phyloP scores from a whole-genome alignment of 495 filamentous ascomycete species.

The Aspergillus baeticus region DNA sequence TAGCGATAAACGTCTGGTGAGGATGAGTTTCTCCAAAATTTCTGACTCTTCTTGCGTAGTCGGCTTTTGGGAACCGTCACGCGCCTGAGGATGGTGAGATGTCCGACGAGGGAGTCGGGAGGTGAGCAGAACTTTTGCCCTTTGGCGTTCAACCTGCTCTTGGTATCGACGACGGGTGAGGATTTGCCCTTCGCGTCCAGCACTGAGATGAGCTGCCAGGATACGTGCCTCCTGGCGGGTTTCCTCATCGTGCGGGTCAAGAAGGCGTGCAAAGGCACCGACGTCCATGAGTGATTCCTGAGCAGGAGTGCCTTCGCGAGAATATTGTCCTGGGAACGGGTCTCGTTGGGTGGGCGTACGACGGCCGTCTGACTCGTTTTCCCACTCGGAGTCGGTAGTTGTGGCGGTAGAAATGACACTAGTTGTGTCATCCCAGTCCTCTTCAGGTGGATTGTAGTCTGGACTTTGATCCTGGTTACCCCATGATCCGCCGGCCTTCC shows the following conservation, averaged over 20 bases:
- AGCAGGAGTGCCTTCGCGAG: slow-evolving; percentile 58
- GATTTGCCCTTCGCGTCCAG: slow-evolving; percentile 51
- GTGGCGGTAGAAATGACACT: slow-evolving; percentile 70
- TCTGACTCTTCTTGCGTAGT: slow-evolving; percentile 73
- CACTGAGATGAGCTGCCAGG: slow-evolving; percentile 75
- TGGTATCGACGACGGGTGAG: slow-evolving; percentile 79
- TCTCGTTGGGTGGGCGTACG: slow-evolving; percentile 70
- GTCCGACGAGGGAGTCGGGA: slow-evolving; percentile 27
- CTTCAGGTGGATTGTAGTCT: slow-evolving; percentile 56
- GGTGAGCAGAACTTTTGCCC: slow-evolving; percentile 61
- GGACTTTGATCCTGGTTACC: slow-evolving; percentile 75
- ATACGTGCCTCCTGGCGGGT: slow-evolving; percentile 78
- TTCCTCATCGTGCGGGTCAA: slow-evolving; percentile 76
- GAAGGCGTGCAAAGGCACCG: slow-evolving; percentile 70
- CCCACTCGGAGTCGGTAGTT: slow-evolving; percentile 56
- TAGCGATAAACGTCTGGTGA: slow-evolving; percentile 47
- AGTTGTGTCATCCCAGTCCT: slow-evolving; percentile 70
- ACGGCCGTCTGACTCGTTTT: slow-evolving; percentile 56
- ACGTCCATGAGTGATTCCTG: slow-evolving; percentile 65
- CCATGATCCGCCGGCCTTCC: slow-evolving; percentile 77
- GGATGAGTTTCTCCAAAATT: slow-evolving; percentile 78
- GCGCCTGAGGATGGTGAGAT: slow-evolving; percentile 8
- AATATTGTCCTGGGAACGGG: slow-evolving; percentile 39
- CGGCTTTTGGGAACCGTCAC: slow-evolving; percentile 37
- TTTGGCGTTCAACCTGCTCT: slow-evolving; percentile 61